Evolutionary conservation across 495 filamentous ascomycete genomes (phyloP).

Genomic region (Xylaria scruposa): DNA sequence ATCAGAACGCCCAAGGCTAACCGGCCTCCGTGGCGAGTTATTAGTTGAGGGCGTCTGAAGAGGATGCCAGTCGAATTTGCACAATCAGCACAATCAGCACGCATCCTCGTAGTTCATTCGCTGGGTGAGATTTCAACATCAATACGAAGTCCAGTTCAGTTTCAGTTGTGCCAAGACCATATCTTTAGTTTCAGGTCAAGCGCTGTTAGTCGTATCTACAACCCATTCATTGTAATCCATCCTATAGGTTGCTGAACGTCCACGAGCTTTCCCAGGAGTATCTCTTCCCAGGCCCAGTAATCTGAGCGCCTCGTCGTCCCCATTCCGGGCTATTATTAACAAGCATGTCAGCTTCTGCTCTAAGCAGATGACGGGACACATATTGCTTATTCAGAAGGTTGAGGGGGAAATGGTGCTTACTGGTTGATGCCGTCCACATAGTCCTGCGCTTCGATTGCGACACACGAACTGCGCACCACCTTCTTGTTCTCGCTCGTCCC

Average conservation of each 20-base stretch:
- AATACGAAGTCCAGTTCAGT: background rate
- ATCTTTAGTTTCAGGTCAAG: background rate
- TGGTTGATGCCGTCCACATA: slow-evolving; percentile 83
- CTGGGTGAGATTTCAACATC: background rate
- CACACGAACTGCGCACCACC: slow-evolving; percentile 62
- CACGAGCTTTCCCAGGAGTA: slow-evolving; percentile 59
- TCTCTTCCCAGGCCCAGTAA: slow-evolving; percentile 60
- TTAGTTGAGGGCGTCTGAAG: background rate
- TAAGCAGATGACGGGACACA: background rate
- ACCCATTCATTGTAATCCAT: background rate
- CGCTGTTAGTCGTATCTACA: slow-evolving; percentile 1
- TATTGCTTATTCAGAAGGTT: background rate
- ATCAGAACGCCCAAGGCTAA: background rate
- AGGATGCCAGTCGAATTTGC: background rate
- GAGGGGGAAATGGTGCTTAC: slow-evolving; percentile 42
- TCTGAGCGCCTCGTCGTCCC: slow-evolving; percentile 64
- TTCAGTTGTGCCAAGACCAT: background rate
- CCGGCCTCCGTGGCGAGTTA: background rate
- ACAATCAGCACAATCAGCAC: no score
- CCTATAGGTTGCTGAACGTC: slow-evolving; percentile 51
- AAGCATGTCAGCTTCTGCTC: slow-evolving; percentile 31
- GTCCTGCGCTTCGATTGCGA: slow-evolving; percentile 69
- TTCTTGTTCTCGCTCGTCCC: slow-evolving; percentile 57
- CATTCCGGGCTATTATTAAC: slow-evolving; percentile 64
- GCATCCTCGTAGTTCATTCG: background rate